Conservation (phyloP, 1,284 basidiomycete species). For the Puccinia horiana region DNA sequence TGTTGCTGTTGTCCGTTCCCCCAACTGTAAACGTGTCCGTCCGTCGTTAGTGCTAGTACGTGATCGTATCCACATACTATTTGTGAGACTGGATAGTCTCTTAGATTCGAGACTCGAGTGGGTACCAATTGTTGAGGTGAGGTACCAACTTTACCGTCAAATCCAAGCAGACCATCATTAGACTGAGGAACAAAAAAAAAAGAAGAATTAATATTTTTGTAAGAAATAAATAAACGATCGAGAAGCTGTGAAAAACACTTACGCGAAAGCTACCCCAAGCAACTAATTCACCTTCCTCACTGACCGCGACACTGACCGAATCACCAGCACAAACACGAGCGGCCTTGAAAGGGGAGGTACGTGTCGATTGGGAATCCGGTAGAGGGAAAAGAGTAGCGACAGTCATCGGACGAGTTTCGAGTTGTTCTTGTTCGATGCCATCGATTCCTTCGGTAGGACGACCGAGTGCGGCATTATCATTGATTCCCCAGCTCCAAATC, state of each 20-base stretch:
- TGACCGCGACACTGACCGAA: conserved; percentile 78
- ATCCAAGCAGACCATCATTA: conserved; percentile 81
- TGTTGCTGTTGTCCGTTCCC: conserved; percentile 84
- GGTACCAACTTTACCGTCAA: conserved; percentile 66
- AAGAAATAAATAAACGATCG: background rate
- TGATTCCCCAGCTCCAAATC: conserved; percentile 71
- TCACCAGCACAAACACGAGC: conserved; percentile 80
- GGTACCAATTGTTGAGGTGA: conserved; percentile 60
- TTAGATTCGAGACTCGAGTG: conserved; percentile 60
- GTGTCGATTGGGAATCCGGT: conserved; percentile 65
- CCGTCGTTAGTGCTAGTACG: conserved; percentile 77
- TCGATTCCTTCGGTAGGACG: conserved; percentile 72
- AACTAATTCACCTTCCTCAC: conserved; percentile 73
- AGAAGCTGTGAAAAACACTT: conserved; percentile 61
- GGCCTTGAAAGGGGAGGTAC: conserved; percentile 70
- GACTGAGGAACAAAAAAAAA: conserved; percentile 56
- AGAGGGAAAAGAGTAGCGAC: conserved; percentile 69
- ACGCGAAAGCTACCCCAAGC: conserved; percentile 93
- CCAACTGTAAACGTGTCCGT: conserved; percentile 74
- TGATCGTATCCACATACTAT: conserved; percentile 83
- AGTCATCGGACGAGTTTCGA: conserved; percentile 74
- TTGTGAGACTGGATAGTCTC: conserved; percentile 62
- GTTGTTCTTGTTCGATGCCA: conserved; percentile 74
- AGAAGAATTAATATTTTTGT: conserved; percentile 9
- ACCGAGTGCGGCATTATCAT: conserved; percentile 90